phyloP scores from a whole-genome alignment of 192 early-diverging fungal species.

The Haplosporangium gracile region DNA sequence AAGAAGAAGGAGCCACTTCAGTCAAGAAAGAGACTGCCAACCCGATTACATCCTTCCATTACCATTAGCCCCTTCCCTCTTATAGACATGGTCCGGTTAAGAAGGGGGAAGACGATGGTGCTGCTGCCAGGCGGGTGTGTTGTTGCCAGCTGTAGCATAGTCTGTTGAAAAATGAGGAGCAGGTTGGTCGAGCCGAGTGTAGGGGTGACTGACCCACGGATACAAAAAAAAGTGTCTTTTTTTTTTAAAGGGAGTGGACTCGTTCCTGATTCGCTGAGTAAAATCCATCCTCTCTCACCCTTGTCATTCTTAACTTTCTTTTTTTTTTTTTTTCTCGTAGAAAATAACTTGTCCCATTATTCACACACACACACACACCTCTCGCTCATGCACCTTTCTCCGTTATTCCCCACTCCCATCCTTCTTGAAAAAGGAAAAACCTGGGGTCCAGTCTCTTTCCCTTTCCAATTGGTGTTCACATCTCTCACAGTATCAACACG shows the following conservation, averaged over 20 bases:
- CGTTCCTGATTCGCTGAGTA: conserved; percentile 32
- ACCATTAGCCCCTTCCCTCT: not conserved
- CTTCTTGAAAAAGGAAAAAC: conserved; percentile 12
- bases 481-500: no score
- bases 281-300: not conserved
- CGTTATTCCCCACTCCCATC: not conserved
- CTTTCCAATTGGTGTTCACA: not conserved
- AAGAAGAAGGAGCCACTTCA: not conserved
- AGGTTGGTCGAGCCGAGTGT: not conserved
- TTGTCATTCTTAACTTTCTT: conserved; percentile 11
- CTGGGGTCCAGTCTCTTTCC: not conserved
- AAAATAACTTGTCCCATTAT: not conserved
- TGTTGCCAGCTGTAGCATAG: no score
- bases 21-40: not conserved
- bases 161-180: no score
- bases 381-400: not conserved
- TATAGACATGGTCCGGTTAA: not conserved
- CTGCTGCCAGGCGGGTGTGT: no score
- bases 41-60: not conserved
- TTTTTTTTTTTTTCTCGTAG: not conserved
- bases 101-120: no score
- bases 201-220: not conserved
- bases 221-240: not conserved
- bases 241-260: conserved; percentile 15
- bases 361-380: not conserved